These are phyloP conservation scores for Colletotrichum sp. DNA, from an alignment of 2,329 filamentous ascomycete genomes.

Conservation along the genomic window DNA sequence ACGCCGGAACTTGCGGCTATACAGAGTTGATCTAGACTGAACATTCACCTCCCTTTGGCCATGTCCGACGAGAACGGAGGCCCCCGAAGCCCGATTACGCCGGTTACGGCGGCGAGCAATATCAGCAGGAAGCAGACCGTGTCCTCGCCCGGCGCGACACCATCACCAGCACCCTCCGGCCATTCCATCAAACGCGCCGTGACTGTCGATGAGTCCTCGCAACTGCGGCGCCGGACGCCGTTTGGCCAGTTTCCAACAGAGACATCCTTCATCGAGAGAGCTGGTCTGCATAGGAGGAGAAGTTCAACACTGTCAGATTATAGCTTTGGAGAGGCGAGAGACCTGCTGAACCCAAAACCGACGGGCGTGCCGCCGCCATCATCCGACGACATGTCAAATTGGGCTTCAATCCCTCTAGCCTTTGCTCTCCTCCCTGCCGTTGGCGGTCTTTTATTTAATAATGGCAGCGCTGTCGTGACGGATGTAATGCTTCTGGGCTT, in stretches of 20 bases:
- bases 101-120: conserved; percentile 11
- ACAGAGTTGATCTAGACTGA: not conserved
- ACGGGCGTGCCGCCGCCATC: conserved; percentile 4
- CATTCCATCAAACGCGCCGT: conserved; percentile 46
- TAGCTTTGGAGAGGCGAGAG: conserved; percentile 72
- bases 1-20: not conserved
- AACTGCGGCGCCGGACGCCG: conserved; percentile 26
- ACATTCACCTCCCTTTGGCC: not conserved
- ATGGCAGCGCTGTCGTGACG: conserved; percentile 83
- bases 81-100: conserved; percentile 13
- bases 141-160: conserved; percentile 7
- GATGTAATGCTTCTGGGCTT: conserved; percentile 83
- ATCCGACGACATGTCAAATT: conserved; percentile 53
- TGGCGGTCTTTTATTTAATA: conserved; percentile 83
- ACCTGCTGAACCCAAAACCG: conserved; percentile 65
- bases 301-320: conserved; percentile 82
- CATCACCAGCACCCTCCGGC: conserved; percentile 28
- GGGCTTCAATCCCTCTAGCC: conserved; percentile 81
- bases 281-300: conserved; percentile 54
- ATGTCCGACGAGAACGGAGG: conserved; percentile 19
- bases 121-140: conserved; percentile 19
- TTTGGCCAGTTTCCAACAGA: conserved; percentile 27
- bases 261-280: conserved; percentile 28
- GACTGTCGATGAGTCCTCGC: conserved; percentile 40
- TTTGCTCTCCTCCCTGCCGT: conserved; percentile 86